phyloP scores from a whole-genome alignment of 352 stramenopile genomes.

The Phytophthora hybrid region DNA sequence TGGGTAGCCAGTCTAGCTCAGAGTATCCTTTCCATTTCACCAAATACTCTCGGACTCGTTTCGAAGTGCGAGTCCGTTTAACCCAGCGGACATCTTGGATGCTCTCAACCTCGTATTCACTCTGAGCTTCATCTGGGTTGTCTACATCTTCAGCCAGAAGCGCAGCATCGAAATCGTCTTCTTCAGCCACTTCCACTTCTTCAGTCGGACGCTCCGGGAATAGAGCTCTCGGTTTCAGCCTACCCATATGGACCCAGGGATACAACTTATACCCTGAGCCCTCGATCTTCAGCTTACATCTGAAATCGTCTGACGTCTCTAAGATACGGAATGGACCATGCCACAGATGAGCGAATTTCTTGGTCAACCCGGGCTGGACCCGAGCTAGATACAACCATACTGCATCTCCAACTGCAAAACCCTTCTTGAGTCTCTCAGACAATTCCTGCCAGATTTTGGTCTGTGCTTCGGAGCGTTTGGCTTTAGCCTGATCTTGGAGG shows the following conservation, averaged over 20 bases:
- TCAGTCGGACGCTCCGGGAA: background rate
- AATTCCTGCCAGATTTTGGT: background rate
- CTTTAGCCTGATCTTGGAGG: background rate
- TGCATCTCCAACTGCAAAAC: background rate
- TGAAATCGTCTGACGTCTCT: background rate
- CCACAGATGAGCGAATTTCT: background rate
- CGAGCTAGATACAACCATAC: background rate
- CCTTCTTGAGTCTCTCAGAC: too few species aligned
- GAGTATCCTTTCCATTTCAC: too few species aligned
- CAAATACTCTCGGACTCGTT: too few species aligned
- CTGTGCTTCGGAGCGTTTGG: background rate
- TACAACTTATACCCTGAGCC: background rate
- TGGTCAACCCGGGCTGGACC: background rate
- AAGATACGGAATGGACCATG: background rate
- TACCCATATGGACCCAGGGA: conserved; percentile 1
- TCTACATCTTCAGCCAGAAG: too few species aligned
- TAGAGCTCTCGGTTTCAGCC: conserved; percentile 1
- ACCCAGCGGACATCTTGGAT: too few species aligned
- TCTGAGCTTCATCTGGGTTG: too few species aligned
- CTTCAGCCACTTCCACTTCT: background rate
- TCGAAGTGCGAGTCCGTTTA: too few species aligned
- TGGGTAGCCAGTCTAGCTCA: too few species aligned
- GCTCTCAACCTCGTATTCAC: too few species aligned
- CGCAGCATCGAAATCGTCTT: background rate
- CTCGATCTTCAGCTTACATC: background rate